These are phyloP conservation scores for Rhizoclosmatium globosum DNA, from an alignment of 192 early-diverging fungal genomes.

Conservation along the genomic window DNA sequence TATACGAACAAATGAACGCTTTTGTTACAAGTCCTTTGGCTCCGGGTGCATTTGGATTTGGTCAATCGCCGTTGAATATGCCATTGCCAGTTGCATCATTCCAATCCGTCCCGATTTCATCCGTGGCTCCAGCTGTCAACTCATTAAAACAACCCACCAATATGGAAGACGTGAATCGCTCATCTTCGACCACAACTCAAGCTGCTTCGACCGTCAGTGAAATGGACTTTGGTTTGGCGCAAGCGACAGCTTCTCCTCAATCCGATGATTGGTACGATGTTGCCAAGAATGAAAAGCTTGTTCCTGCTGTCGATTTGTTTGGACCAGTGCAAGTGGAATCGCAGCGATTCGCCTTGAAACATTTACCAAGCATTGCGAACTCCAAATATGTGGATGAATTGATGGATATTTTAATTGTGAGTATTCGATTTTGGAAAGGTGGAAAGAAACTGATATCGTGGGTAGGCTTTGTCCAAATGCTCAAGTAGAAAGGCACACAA, in stretches of 20 bases:
- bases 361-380: background rate
- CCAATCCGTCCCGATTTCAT: no score
- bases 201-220: no score
- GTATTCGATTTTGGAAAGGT: constrained; percentile 10
- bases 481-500: background rate
- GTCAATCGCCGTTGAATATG: no score
- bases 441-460: background rate
- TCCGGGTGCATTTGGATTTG: no score
- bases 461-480: constrained; percentile 13
- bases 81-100: no score
- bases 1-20: background rate
- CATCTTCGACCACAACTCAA: no score
- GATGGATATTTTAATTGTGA: constrained; percentile 22
- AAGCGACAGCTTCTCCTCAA: background rate
- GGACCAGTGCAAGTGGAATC: constrained; percentile 11
- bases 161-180: no score
- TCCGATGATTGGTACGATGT: constrained; percentile 17
- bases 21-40: no score
- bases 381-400: constrained; percentile 20
- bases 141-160: no score
- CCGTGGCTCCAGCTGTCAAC: no score
- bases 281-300: background rate
- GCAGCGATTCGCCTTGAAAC: constrained; percentile 1
- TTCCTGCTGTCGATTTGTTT: constrained; percentile 17
- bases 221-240: no score